These are phyloP conservation scores for Theileria orientalis DNA, from an alignment of 169 alveolate genomes.

Conservation along the genomic window DNA sequence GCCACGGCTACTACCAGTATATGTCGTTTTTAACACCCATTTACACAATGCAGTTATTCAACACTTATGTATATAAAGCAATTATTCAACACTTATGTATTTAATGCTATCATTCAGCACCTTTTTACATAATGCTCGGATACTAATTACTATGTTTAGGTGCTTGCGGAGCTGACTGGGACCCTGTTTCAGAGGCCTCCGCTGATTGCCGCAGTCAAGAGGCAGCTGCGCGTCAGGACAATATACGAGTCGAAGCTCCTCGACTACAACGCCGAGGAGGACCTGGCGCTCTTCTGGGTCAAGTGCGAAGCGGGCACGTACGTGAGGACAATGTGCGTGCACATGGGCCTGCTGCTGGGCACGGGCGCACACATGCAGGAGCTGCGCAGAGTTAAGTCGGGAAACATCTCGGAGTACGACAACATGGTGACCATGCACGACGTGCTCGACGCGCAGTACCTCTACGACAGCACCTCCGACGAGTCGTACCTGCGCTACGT, in stretches of 20 bases:
- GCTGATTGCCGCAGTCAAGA: conserved; percentile 97
- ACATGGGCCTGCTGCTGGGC: conserved; percentile 97
- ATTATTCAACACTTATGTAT: too few species aligned
- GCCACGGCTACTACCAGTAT: too few species aligned
- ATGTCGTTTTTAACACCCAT: too few species aligned
- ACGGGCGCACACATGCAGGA: conserved; percentile 99
- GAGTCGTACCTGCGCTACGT: conserved; percentile 96
- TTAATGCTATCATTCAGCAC: too few species aligned
- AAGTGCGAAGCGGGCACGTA: conserved; percentile 99
- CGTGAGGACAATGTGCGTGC: conserved; percentile 99
- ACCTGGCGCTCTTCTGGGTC: conserved; percentile 97
- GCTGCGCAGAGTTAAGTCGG: conserved; percentile 97
- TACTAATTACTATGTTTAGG: conserved; percentile 74
- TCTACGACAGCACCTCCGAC: conserved; percentile 90
- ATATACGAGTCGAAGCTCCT: conserved; percentile 95
- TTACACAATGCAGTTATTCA: too few species aligned
- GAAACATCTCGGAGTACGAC: conserved; percentile 94
- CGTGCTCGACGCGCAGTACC: conserved; percentile 96
- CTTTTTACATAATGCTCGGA: neutral
- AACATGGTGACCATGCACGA: conserved; percentile 99
- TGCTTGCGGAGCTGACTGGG: conserved; percentile 95
- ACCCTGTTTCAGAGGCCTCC: conserved; percentile 99
- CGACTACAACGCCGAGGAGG: conserved; percentile 95
- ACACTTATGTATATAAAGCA: too few species aligned
- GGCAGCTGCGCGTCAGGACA: conserved; percentile 98